Percentiles rank a stretch among this genome's conserved stretches.
Conservation (phyloP, 208 protist species). For the Spongospora subterranea region DNA sequence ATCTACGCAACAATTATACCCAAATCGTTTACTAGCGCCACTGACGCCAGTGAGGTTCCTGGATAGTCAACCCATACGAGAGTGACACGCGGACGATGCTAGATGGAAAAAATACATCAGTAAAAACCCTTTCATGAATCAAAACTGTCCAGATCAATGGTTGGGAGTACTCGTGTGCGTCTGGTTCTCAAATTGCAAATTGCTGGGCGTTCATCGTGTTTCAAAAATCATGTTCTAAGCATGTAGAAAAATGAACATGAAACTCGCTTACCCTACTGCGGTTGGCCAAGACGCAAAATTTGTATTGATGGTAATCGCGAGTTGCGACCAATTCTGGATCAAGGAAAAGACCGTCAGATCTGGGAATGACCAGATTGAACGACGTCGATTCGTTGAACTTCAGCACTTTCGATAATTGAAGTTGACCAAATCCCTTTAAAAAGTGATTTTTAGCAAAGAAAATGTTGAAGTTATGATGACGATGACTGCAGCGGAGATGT, state of each 20-base stretch:
- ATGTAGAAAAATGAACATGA: not conserved
- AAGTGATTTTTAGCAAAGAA: not conserved
- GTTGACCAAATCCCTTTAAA: not conserved
- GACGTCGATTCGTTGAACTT: not conserved
- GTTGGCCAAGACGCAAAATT: constrained; percentile 3
- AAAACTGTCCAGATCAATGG: too few relatives aligned
- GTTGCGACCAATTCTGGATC: not conserved
- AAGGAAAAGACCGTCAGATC: not conserved
- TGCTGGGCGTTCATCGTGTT: too few relatives aligned
- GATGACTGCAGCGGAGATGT: not conserved
- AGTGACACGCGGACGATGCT: not conserved
- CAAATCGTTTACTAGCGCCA: constrained; percentile 6
- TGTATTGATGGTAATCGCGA: not conserved
- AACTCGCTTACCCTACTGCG: not conserved
- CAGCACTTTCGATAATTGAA: not conserved
- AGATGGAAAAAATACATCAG: too few relatives aligned
- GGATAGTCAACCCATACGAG: constrained; percentile 35
- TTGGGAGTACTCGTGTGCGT: too few relatives aligned
- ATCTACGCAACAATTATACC: not conserved
- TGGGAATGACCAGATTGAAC: constrained; percentile 37
- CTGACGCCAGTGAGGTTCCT: not conserved
- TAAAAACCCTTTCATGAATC: too few relatives aligned
- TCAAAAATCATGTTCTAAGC: not conserved
- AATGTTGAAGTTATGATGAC: not conserved
- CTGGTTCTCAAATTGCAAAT: too few relatives aligned